Conservation (phyloP, 257 asterid genomes). For the Eucommia ulmoides region DNA sequence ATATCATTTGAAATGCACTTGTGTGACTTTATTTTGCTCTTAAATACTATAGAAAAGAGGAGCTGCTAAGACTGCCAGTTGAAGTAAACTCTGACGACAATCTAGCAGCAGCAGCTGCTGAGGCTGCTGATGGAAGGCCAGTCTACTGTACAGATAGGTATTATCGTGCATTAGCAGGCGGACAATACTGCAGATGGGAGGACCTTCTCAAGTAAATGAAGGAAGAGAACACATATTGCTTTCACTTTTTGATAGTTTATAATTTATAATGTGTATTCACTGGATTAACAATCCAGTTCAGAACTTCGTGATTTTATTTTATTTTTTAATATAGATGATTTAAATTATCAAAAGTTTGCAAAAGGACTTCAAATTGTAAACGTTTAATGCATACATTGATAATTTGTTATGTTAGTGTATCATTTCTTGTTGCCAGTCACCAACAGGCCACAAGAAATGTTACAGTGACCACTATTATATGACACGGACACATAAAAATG, state of each 20-base stretch:
- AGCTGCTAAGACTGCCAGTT: conserved; percentile 57
- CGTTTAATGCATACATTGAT: neutral
- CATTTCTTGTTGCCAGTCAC: too few species aligned
- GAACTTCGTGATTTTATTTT: neutral
- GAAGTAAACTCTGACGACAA: conserved; percentile 66
- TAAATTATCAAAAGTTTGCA: neutral
- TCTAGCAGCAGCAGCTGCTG: conserved; percentile 75
- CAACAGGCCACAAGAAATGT: neutral
- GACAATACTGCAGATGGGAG: conserved; percentile 79
- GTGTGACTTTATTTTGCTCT: neutral
- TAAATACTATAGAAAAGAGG: conserved; percentile 47
- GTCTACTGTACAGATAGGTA: conserved; percentile 73
- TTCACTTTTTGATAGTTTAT: neutral
- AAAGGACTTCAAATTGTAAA: neutral
- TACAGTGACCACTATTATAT: neutral
- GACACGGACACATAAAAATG: neutral
- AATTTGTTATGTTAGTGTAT: too few species aligned
- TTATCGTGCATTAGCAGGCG: conserved; percentile 74
- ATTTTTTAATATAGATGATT: neutral
- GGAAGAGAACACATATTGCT: neutral
- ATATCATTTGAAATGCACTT: neutral
- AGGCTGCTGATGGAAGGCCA: conserved; percentile 75
- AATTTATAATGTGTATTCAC: neutral
- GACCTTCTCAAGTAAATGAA: conserved; percentile 34
- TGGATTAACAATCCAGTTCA: neutral